phyloP scores from a whole-genome alignment of 2,329 filamentous ascomycete genomes.

The Xylaria sp. region DNA sequence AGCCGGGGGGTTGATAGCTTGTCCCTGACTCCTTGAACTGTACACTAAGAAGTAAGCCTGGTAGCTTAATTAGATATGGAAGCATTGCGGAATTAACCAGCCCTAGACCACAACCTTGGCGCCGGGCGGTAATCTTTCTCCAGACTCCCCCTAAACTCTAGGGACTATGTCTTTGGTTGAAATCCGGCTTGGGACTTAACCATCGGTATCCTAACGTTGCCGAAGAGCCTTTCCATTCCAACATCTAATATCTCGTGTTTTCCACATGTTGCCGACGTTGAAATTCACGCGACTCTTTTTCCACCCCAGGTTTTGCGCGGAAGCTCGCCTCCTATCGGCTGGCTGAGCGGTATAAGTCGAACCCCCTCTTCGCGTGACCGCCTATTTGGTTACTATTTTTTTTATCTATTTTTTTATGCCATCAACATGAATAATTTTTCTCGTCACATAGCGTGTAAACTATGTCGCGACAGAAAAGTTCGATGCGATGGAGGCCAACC shows the following conservation, averaged over 20 bases:
- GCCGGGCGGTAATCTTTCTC: slow-evolving; percentile 3
- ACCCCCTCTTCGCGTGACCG: not conserved
- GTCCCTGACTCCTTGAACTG: slow-evolving; percentile 4
- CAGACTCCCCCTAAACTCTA: slow-evolving; percentile 13
- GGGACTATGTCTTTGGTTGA: not conserved
- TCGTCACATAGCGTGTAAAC: slow-evolving; percentile 23
- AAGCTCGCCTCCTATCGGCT: slow-evolving; percentile 1
- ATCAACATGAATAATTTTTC: slow-evolving; percentile 20
- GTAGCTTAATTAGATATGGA: slow-evolving; percentile 16
- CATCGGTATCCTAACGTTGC: too few relatives aligned
- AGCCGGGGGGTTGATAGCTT: slow-evolving; percentile 6
- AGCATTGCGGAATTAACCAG: not conserved
- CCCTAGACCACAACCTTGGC: slow-evolving; percentile 11
- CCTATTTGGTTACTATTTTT: too few relatives aligned
- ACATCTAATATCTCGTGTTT: not conserved
- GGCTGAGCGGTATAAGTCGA: slow-evolving; percentile 6
- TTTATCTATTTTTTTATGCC: not conserved
- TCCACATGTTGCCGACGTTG: not conserved
- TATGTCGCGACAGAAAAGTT: slow-evolving; percentile 26
- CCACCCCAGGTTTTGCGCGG: not conserved
- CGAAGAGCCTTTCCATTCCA: not conserved
- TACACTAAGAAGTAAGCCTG: slow-evolving; percentile 11
- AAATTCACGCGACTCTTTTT: not conserved
- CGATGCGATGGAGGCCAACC: slow-evolving; percentile 25
- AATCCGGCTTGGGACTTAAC: too few relatives aligned